Base-by-base conservation (phyloP, 2,329 filamentous ascomycete species). In the Fusarium annulatum region DNA sequence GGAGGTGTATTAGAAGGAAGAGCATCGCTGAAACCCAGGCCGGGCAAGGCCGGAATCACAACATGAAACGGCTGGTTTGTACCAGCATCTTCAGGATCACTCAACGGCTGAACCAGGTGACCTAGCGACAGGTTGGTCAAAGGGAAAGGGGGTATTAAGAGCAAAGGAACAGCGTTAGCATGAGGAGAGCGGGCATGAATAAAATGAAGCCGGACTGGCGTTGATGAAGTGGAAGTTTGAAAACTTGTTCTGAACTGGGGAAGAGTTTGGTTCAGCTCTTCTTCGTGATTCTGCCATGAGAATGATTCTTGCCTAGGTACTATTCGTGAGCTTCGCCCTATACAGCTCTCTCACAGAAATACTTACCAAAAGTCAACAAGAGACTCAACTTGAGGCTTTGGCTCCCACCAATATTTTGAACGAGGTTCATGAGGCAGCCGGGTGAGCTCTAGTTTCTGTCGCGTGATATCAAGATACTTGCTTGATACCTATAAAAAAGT, bases 1-100 rank as follows among this genome's bases (percentile, higher is more conserved):
- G 86, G 85, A 76, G 86, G 83, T 12, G 81, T 81, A 53, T 86
- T 86, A 61, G 84, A 84, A 2, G 85, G 82, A 43, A 91, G 84
- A 5, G 90, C 84, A 79, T 93, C 90, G 79, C 90, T 92, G 77
- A 93, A 93, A 21, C 90, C 91, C 51, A 92, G 83, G 1, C 91
- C 91, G 0, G 91, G 91, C 26, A 93, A 85, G 48, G 89, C 90
- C 2, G 91, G 91, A 26, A 89, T 88, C 26, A 93, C 86, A n/a
- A 93, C 78, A 76, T 93, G 89, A 75, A 93, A 93, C 2, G 89
- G 85, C 67, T 88, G 87, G 23, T 81, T 76, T 46, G 77, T 74
- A 61, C 79, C 75, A 73, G 81, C 79, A 80, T 85, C 83, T 15
- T 86, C 81, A 4, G 90, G 89, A 28, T 89, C 83, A 7, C 86